Conservation (phyloP, 306 rosid genomes). For the Heteromeles arbutifolia region DNA sequence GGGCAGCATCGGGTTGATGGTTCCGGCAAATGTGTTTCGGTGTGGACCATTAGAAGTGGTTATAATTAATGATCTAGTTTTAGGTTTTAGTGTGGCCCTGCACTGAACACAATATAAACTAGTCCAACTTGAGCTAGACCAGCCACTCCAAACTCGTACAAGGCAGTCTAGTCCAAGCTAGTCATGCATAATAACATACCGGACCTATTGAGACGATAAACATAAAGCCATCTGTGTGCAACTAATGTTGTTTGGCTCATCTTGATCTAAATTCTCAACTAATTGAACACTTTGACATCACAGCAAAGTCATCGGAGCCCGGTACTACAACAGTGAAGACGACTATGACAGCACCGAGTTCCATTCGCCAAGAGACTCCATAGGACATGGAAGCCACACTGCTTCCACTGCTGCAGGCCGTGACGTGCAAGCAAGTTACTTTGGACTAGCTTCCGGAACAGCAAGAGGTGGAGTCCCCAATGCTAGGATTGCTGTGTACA, state of each 20-base stretch:
- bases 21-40: constrained; percentile 52
- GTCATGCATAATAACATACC: too few species aligned
- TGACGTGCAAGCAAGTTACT: constrained; percentile 1
- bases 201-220: neutral
- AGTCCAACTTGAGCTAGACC: too few species aligned
- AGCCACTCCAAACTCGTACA: too few species aligned
- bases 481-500: neutral
- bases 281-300: neutral
- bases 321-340: neutral
- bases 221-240: neutral
- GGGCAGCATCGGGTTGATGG: constrained; percentile 37
- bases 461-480: neutral
- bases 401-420: neutral
- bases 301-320: neutral
- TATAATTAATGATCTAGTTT: too few species aligned
- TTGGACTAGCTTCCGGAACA: neutral
- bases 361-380: neutral
- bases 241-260: neutral
- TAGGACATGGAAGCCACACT: neutral
- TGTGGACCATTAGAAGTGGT: constrained; percentile 30
- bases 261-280: neutral
- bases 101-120: too few species aligned
- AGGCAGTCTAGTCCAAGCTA: too few species aligned
- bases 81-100: too few species aligned
- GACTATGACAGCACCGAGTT: neutral